Evolutionary conservation across 176 grass and related monocot genomes (phyloP).

Genomic region (Musa troglodytarum): DNA sequence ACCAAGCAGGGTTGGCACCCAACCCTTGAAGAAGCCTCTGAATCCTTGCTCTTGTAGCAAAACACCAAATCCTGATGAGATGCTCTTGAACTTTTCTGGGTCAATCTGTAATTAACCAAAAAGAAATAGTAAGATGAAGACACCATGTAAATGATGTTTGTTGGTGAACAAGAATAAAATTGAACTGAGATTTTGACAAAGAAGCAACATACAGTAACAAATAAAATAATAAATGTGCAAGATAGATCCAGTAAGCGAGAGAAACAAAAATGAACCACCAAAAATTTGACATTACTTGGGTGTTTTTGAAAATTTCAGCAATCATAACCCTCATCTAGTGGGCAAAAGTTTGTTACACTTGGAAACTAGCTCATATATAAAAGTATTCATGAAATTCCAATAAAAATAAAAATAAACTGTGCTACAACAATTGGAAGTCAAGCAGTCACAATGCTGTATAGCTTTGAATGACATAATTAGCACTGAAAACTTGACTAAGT

Average conservation of each 20-base stretch:
- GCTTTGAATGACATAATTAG: not conserved
- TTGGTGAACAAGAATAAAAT: not conserved
- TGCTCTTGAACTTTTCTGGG: slow-evolving; percentile 69
- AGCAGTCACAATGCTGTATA: not conserved
- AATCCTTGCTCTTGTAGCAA: slow-evolving; percentile 68
- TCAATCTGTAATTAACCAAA: slow-evolving; percentile 40
- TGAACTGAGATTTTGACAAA: not conserved
- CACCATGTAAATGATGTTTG: not conserved
- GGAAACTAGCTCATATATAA: not conserved
- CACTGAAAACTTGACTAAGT: not conserved
- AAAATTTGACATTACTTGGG: too few species aligned
- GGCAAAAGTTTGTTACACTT: too few species aligned
- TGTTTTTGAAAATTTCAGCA: too few species aligned
- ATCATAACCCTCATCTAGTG: too few species aligned
- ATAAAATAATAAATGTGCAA: too few species aligned
- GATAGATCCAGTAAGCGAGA: too few species aligned
- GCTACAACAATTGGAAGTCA: not conserved
- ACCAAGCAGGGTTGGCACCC: slow-evolving; percentile 75
- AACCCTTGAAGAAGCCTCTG: slow-evolving; percentile 72
- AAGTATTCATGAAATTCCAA: not conserved
- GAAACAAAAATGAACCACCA: too few species aligned
- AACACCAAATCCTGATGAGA: slow-evolving; percentile 38
- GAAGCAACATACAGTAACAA: too few species aligned
- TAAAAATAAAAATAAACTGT: not conserved
- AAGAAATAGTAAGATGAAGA: not conserved